Evolutionary conservation across 1,284 basidiomycete genomes (phyloP).

Genomic region (Sparassis latifolia): DNA sequence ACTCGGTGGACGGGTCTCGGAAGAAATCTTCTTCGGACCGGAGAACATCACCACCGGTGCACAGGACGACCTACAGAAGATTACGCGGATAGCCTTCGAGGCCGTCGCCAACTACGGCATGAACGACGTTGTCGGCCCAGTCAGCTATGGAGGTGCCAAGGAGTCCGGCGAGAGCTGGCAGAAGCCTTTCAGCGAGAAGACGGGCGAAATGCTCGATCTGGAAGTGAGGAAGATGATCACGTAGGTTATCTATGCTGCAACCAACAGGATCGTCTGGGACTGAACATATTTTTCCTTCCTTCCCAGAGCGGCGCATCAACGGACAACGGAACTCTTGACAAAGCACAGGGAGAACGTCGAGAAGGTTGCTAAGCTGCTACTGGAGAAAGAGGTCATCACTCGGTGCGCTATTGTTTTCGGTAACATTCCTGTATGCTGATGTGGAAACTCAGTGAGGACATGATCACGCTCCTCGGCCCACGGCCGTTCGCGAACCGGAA

Average conservation of each 20-base stretch:
- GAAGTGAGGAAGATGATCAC: conserved; percentile 96
- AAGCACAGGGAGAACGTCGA: conserved; percentile 87
- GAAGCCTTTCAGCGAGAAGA: conserved; percentile 98
- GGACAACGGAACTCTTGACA: conserved; percentile 80
- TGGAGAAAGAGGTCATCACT: conserved; percentile 94
- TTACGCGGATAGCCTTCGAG: conserved; percentile 97
- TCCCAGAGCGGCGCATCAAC: conserved; percentile 68
- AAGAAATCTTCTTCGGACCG: conserved; percentile 96
- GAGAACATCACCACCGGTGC: conserved; percentile 96
- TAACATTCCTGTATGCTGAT: not conserved
- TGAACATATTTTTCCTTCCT: not conserved
- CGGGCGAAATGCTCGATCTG: conserved; percentile 86
- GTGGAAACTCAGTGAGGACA: conserved; percentile 57
- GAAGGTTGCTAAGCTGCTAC: conserved; percentile 85
- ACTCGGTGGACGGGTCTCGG: conserved; percentile 94
- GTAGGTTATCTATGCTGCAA: conserved; percentile 30
- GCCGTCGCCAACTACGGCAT: conserved; percentile 94
- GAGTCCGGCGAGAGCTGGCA: conserved; percentile 86
- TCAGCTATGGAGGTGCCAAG: conserved; percentile 87
- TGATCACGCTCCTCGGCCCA: conserved; percentile 80
- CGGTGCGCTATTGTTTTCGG: conserved; percentile 42
- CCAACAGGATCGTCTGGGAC: not conserved
- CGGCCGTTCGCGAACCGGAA: conserved; percentile 74
- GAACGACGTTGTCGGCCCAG: conserved; percentile 91
- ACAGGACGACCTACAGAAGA: conserved; percentile 96